Percentiles rank a stretch among this genome's conserved stretches.
Evolutionary conservation across 192 early-diverging fungal genomes (phyloP).

Genomic region (Backusella liffmaniae): DNA sequence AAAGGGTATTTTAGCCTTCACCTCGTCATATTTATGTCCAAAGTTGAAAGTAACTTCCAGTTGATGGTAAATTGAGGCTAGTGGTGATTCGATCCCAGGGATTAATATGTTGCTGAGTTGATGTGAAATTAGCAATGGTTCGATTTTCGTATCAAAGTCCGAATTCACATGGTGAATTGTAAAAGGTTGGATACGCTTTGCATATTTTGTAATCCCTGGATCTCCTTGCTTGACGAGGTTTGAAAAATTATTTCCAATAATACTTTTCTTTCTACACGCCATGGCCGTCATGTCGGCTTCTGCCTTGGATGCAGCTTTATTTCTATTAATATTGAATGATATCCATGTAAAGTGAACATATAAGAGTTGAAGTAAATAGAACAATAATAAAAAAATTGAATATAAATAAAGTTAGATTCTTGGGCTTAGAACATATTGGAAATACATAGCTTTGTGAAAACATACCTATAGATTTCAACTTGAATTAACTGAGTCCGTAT

Average conservation of each 20-base stretch:
- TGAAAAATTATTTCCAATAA: background rate
- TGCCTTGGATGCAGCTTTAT: background rate
- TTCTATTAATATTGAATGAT: background rate
- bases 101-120: constrained; percentile 1
- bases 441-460: background rate
- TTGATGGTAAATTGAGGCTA: constrained; percentile 30
- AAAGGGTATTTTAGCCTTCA: constrained; percentile 32
- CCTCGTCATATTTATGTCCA: constrained; percentile 23
- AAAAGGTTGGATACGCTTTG: constrained; percentile 23
- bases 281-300: constrained; percentile 1
- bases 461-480: constrained; percentile 33
- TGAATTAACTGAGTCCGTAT: constrained; percentile 32
- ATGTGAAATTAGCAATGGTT: constrained; percentile 18
- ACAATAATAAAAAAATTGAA: background rate
- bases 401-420: background rate
- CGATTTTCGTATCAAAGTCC: constrained; percentile 6
- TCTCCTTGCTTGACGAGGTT: background rate
- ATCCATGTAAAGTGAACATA: background rate
- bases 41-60: constrained; percentile 30
- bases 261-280: background rate
- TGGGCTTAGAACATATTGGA: background rate
- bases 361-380: background rate
- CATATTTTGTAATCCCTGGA: constrained; percentile 7
- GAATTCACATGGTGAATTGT: background rate
- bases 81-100: constrained; percentile 20